Percentiles rank a stretch among this genome's conserved stretches.
phyloP scores from a whole-genome alignment of 2,329 filamentous ascomycete genomes.

The Diaporthe aspalathi region DNA sequence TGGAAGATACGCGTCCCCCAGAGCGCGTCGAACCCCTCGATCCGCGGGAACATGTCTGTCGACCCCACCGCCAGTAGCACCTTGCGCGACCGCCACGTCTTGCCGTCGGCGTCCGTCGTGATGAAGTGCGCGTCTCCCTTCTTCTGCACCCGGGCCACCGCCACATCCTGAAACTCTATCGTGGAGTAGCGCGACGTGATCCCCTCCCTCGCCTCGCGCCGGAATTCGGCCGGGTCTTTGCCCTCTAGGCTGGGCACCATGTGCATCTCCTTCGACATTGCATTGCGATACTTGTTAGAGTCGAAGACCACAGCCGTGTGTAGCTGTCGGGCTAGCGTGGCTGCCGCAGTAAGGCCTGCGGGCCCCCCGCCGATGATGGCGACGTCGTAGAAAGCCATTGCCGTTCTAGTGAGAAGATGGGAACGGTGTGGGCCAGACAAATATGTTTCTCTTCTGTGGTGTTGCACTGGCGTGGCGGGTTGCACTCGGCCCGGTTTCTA shows the following conservation, averaged over 20 bases:
- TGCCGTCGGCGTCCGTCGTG: constrained; percentile 55
- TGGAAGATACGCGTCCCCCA: constrained; percentile 65
- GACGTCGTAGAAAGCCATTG: constrained; percentile 39
- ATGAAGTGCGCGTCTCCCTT: constrained; percentile 49
- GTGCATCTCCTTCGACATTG: constrained; percentile 60
- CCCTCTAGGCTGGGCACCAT: constrained; percentile 55
- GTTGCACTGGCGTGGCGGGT: no score
- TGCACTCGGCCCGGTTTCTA: background rate
- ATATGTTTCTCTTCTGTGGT: background rate
- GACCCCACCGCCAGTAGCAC: constrained; percentile 67
- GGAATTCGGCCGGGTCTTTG: constrained; percentile 49
- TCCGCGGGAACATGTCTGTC: constrained; percentile 60
- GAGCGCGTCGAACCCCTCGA: constrained; percentile 64
- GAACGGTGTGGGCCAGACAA: background rate
- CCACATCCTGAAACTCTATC: constrained; percentile 48
- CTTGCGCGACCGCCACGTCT: constrained; percentile 60
- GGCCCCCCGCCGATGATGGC: constrained; percentile 66
- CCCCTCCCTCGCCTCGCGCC: constrained; percentile 49
- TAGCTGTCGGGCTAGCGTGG: constrained; percentile 61
- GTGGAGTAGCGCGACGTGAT: constrained; percentile 49
- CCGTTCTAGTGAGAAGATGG: background rate
- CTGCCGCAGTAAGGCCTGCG: constrained; percentile 61
- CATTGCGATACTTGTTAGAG: constrained; percentile 63
- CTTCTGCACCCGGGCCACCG: constrained; percentile 45
- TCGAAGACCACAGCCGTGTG: constrained; percentile 61